These are phyloP conservation scores for Diaporthe longicolla DNA, from an alignment of 2,329 filamentous ascomycete genomes.

Conservation along the genomic window DNA sequence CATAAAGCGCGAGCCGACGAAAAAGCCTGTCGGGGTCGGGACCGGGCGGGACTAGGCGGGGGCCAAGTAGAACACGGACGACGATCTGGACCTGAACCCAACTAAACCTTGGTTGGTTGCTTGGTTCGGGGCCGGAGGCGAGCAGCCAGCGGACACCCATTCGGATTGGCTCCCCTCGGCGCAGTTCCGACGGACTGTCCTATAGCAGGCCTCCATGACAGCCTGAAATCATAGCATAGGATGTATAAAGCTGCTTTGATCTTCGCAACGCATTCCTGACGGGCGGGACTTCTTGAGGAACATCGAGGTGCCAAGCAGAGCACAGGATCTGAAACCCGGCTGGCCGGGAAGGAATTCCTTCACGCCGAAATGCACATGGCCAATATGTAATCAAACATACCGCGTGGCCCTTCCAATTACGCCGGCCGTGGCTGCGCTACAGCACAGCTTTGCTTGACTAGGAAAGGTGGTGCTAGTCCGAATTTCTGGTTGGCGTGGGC, in stretches of 20 bases:
- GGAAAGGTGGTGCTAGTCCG: background rate
- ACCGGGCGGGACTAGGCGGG: constrained; percentile 4
- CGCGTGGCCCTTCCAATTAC: background rate
- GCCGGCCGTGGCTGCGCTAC: constrained; percentile 17
- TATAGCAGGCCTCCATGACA: background rate
- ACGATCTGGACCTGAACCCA: background rate
- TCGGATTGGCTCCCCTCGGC: background rate
- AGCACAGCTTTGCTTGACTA: background rate
- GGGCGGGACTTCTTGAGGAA: background rate
- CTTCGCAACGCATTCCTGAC: background rate
- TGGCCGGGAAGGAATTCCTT: background rate
- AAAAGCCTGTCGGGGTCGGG: constrained; percentile 18
- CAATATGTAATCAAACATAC: background rate
- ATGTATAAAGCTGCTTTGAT: background rate
- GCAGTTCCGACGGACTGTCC: background rate
- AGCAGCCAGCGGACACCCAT: background rate
- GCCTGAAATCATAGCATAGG: background rate
- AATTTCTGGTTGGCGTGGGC: background rate
- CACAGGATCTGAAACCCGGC: constrained; percentile 14
- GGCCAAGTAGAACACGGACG: background rate
- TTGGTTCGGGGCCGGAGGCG: background rate
- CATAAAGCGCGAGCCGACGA: constrained; percentile 13
- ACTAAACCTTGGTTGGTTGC: background rate
- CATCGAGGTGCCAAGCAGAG: background rate
- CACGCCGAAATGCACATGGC: background rate